A percentile compares a stretch with the other conserved stretches of the same genome.
Evolutionary conservation across 1,284 basidiomycete species (phyloP).

Genomic region (Tilletia walkeri): DNA sequence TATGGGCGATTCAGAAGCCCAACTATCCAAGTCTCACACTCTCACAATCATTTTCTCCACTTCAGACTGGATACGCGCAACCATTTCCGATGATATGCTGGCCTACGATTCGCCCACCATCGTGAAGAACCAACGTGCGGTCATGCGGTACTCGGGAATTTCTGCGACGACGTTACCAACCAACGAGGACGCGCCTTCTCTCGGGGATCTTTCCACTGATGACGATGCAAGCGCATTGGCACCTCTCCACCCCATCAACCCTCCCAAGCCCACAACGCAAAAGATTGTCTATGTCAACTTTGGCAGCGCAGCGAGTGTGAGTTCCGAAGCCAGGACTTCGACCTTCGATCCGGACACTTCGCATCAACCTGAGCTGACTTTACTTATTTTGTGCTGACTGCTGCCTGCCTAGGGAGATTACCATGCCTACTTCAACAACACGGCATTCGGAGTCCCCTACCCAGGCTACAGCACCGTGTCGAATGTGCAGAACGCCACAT

Average conservation of each 20-base stretch:
- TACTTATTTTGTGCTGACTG: not conserved
- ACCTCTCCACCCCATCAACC: not conserved
- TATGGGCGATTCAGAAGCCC: not conserved
- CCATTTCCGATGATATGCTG: conserved; percentile 34
- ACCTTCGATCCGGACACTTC: not conserved
- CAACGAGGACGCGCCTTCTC: not conserved
- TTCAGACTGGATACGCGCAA: conserved; percentile 27
- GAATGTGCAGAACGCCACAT: conserved; percentile 25
- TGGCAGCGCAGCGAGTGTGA: conserved; percentile 4
- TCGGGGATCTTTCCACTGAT: not conserved
- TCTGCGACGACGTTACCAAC: not conserved
- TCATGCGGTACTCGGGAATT: not conserved
- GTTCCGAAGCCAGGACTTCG: not conserved
- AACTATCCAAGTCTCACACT: too few species aligned
- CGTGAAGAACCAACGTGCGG: conserved; percentile 13
- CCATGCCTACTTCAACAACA: conserved; percentile 36
- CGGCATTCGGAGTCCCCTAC: conserved; percentile 39
- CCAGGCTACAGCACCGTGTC: conserved; percentile 44
- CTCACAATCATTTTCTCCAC: too few species aligned
- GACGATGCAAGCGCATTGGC: not conserved
- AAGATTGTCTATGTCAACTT: not conserved
- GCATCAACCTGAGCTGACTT: not conserved
- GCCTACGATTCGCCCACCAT: conserved; percentile 30
- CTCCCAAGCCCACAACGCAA: not conserved
- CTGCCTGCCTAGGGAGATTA: conserved; percentile 1